Base-by-base conservation (phyloP, 1,284 basidiomycete species). In the Cerrena zonata region DNA sequence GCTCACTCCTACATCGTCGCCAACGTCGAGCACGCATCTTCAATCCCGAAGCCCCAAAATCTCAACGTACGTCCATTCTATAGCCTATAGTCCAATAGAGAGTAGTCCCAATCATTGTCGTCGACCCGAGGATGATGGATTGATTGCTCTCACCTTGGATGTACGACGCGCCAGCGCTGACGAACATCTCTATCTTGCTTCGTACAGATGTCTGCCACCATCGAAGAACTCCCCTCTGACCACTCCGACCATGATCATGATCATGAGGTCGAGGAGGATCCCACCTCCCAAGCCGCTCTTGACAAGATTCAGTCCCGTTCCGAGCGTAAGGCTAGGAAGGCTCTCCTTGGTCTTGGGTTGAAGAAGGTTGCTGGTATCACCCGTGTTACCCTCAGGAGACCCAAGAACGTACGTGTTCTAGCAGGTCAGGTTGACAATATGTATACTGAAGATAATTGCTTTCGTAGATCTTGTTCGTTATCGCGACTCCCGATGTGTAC, bases 401-500 rank as follows among this genome's bases (percentile, higher is more conserved):
- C 94, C 51, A 95, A 95, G 76, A 95, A 95, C 68, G 91, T 94
- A 65, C 59, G 85, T 70, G 12, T 18, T 26, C n/a, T n/a, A 37
- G n/a, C n/a, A n/a, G 11, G n/a, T 11, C 34, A n/a, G 11, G 11
- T 36, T 45, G 19, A 41, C n/a, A n/a, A n/a, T n/a, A n/a, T n/a
- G n/a, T 22, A 43, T 19, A n/a, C 18, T 18, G 15, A 12, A 40
- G 7, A 26, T 21, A 21, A 40, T 19, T 5, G 22, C 15, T 37
- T n/a, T 24, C 23, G 18, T 59, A 92, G 89, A 77, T 94, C 58
- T 83, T 99, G 55, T 91, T 97, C 69, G 94, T 98, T 56, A 83
- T 99, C 62, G 82, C 91, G 55, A 78, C 88, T 53, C 95, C 96
- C 48, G 95, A 99, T 61, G 95, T 99, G 49, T 99, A 92, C 86